These are phyloP conservation scores for Pseudophaeomoniella oleicola DNA, from an alignment of 2,329 filamentous ascomycete genomes.

Conservation along the genomic window DNA sequence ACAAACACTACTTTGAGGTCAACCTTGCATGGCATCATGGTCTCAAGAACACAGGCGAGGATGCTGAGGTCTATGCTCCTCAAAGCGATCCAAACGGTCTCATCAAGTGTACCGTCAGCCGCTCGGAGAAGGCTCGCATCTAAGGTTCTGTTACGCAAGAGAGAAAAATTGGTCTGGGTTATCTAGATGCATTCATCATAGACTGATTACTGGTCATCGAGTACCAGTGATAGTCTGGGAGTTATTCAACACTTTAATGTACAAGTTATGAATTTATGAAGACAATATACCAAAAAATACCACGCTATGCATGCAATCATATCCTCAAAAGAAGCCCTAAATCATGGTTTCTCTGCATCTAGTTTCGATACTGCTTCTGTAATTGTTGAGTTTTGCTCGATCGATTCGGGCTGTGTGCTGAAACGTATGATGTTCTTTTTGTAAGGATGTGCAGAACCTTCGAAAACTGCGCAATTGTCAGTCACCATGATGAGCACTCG, in stretches of 20 bases:
- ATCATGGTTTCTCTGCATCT: slow-evolving; percentile 1
- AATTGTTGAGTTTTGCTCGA: background rate
- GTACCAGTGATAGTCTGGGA: too few relatives aligned
- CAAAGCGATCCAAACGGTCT: slow-evolving; percentile 88
- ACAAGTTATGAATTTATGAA: slow-evolving; percentile 2
- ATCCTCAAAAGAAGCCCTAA: slow-evolving; percentile 1
- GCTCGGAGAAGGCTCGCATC: background rate
- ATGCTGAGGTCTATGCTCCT: slow-evolving; percentile 89
- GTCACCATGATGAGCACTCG: slow-evolving; percentile 2
- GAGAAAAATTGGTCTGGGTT: slow-evolving; percentile 14
- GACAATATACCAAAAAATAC: slow-evolving; percentile 4
- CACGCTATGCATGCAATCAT: background rate
- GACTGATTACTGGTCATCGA: background rate
- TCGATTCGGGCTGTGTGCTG: slow-evolving; percentile 1
- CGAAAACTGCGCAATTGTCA: slow-evolving; percentile 71
- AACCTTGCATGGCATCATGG: slow-evolving; percentile 96
- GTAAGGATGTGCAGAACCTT: slow-evolving; percentile 84
- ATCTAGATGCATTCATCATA: background rate
- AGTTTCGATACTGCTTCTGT: background rate
- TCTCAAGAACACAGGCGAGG: slow-evolving; percentile 83
- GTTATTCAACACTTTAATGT: too few relatives aligned
- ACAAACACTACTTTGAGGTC: slow-evolving; percentile 98
- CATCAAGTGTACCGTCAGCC: slow-evolving; percentile 73
- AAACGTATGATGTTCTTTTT: slow-evolving; percentile 72
- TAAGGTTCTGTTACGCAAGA: slow-evolving; percentile 14